A percentile compares a stretch with the other conserved stretches of the same genome.
phyloP scores from a whole-genome alignment of 1,284 basidiomycete species.

The Tremellales sp. region DNA sequence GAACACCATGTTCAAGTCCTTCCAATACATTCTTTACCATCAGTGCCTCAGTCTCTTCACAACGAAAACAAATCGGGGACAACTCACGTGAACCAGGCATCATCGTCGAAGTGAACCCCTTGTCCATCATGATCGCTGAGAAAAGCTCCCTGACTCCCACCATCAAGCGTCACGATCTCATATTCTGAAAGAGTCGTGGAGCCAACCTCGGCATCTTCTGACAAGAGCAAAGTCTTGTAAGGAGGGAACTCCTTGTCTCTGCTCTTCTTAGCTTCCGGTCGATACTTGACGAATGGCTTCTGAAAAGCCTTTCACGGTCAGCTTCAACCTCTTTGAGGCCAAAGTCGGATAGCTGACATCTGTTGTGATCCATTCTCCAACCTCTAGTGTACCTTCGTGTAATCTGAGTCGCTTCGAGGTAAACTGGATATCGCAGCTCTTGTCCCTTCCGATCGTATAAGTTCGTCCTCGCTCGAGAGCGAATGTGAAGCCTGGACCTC shows the following conservation, averaged over 20 bases:
- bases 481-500: conserved; percentile 35
- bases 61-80: neutral
- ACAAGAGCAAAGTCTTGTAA: conserved; percentile 16
- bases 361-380: conserved; percentile 35
- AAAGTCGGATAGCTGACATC: conserved; percentile 18
- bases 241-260: conserved; percentile 14
- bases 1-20: conserved; percentile 19
- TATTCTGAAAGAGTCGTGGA: conserved; percentile 27
- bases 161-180: conserved; percentile 3
- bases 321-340: neutral
- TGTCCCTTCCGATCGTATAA: conserved; percentile 36
- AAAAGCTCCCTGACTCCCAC: conserved; percentile 10
- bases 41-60: no score
- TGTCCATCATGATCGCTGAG: conserved; percentile 15
- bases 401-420: conserved; percentile 18
- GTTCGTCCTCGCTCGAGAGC: conserved; percentile 30
- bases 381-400: conserved; percentile 28
- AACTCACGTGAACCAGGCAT: conserved; percentile 30
- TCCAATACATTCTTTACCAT: conserved; percentile 16
- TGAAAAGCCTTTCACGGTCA: conserved; percentile 4
- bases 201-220: conserved; percentile 8
- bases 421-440: conserved; percentile 29
- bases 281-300: conserved; percentile 25
- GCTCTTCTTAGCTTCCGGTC: conserved; percentile 26
- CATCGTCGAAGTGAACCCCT: conserved; percentile 23